A percentile compares a stretch with the other conserved stretches of the same genome.
These are phyloP conservation scores for Gilbertella persicaria DNA, from an alignment of 371 early-diverging fungal species.

Conservation along the genomic window DNA sequence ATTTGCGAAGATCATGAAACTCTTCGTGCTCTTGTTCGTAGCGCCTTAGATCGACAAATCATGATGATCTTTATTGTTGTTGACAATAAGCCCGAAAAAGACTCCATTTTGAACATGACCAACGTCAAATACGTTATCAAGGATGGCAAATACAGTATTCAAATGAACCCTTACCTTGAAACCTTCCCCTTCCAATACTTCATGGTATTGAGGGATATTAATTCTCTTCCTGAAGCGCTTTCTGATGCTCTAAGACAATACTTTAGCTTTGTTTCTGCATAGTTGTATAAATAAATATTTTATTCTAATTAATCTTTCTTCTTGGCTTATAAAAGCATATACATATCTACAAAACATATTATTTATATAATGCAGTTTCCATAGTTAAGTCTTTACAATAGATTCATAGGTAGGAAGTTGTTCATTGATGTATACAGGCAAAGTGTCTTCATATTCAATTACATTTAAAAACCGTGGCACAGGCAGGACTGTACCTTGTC, in stretches of 20 bases:
- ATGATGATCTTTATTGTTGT: constrained; percentile 95
- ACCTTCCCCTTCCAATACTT: constrained; percentile 98
- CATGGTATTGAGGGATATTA: constrained; percentile 87
- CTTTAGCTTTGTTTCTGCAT: constrained; percentile 70
- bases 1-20: constrained; percentile 92
- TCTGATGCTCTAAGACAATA: constrained; percentile 94
- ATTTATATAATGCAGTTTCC: constrained; percentile 3
- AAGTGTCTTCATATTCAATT: constrained; percentile 30
- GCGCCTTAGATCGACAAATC: constrained; percentile 84
- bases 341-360: background rate
- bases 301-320: background rate
- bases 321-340: background rate
- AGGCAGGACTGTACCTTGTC: constrained; percentile 5
- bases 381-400: background rate
- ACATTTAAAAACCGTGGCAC: constrained; percentile 27
- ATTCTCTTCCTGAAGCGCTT: constrained; percentile 85
- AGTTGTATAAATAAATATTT: constrained; percentile 3
- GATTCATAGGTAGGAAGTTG: constrained; percentile 69
- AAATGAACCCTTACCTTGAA: constrained; percentile 90
- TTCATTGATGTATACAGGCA: constrained; percentile 29
- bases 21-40: constrained; percentile 78
- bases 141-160: constrained; percentile 67
- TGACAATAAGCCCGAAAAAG: constrained; percentile 82
- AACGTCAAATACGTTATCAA: constrained; percentile 77
- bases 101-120: constrained; percentile 87